These are phyloP conservation scores for Boechera divaricarpa DNA, from an alignment of 345 rosid species.

Conservation along the genomic window DNA sequence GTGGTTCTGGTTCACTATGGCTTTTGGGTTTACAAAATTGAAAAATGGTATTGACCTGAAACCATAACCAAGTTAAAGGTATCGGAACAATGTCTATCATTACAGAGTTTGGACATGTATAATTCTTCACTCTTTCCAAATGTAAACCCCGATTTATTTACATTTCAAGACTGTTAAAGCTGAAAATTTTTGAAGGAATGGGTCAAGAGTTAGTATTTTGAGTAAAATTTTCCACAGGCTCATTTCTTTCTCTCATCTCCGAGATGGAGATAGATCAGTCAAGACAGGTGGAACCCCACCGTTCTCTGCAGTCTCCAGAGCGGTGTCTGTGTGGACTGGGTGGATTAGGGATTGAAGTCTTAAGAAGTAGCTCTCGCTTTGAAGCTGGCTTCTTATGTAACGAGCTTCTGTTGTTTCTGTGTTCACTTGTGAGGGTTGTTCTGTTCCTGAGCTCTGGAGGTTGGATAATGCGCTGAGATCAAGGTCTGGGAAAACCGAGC, in stretches of 20 bases:
- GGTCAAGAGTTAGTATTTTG: constrained; percentile 33
- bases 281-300: constrained; percentile 36
- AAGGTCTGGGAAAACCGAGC: constrained; percentile 94
- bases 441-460: constrained; percentile 53
- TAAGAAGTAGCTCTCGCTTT: constrained; percentile 77
- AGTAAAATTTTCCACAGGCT: constrained; percentile 1
- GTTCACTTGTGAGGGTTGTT: constrained; percentile 24
- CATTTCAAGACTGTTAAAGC: neutral
- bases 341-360: constrained; percentile 67
- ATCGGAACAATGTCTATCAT: neutral
- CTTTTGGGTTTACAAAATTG: too few relatives aligned
- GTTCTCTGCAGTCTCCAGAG: constrained; percentile 43
- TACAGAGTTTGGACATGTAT: constrained; percentile 1
- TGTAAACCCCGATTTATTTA: constrained; percentile 30
- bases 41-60: too few relatives aligned
- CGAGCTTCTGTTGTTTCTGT: constrained; percentile 59
- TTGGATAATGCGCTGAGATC: constrained; percentile 93
- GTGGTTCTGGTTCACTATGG: too few relatives aligned
- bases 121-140: constrained; percentile 24
- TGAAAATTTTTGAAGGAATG: neutral
- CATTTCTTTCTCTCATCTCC: constrained; percentile 28
- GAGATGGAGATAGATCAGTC: constrained; percentile 27
- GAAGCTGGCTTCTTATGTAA: constrained; percentile 65
- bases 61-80: neutral
- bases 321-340: constrained; percentile 60